phyloP scores from a whole-genome alignment of 2,329 filamentous ascomycete genomes.

The Davidsoniella virescens region DNA sequence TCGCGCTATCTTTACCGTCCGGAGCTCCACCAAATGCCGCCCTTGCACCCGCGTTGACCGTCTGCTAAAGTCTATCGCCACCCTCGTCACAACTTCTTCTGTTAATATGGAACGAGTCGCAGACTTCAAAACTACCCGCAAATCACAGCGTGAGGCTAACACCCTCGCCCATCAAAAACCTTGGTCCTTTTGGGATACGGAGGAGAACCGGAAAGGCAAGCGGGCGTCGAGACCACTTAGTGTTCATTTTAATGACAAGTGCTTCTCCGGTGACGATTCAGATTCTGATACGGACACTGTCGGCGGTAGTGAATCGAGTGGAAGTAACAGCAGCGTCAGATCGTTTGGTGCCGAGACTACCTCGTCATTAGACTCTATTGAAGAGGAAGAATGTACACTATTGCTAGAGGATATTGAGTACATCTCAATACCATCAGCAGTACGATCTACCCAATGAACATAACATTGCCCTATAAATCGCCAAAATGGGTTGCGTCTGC shows the following conservation, averaged over 20 bases:
- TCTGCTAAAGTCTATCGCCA: slow-evolving; percentile 6
- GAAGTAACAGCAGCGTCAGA: not conserved
- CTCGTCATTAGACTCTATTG: not conserved
- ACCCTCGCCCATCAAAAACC: slow-evolving; percentile 6
- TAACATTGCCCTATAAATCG: not conserved
- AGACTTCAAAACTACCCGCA: slow-evolving; percentile 3
- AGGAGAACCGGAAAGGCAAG: not conserved
- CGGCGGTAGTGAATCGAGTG: slow-evolving; percentile 2
- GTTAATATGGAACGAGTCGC: slow-evolving; percentile 3
- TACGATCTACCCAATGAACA: not conserved
- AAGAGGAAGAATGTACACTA: not conserved
- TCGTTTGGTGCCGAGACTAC: not conserved
- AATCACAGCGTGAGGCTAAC: not conserved
- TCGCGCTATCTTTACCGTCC: slow-evolving; percentile 12
- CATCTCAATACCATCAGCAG: slow-evolving; percentile 5
- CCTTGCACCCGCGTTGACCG: slow-evolving; percentile 7
- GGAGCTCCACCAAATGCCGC: slow-evolving; percentile 6
- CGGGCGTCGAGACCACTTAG: no score
- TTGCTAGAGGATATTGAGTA: slow-evolving; percentile 11
- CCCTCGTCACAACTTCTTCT: slow-evolving; percentile 6
- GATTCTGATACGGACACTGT: not conserved
- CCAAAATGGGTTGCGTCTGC: not conserved
- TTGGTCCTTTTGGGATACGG: slow-evolving; percentile 9
- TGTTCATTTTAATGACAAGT: not conserved
- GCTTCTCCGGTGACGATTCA: slow-evolving; percentile 1